Evolutionary conservation across 2,329 filamentous ascomycete species (phyloP), one percentile per base, ranked within the genome.

Genomic region (Colletotrichum sp.): DNA sequence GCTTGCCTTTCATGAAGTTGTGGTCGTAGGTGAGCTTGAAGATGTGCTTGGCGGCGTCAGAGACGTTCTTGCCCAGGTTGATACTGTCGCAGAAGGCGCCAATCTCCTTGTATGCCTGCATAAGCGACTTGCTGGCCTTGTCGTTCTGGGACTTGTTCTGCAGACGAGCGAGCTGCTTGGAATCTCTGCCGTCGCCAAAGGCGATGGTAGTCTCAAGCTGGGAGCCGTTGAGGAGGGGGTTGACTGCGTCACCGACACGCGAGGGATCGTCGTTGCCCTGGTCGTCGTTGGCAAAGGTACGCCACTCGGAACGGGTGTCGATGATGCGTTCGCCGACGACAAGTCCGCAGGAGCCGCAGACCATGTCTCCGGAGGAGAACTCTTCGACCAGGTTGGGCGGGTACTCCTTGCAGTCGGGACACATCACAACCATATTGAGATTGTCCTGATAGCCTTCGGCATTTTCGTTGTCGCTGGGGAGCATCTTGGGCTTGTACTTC

Each of bases 281-380:
- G 82, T 99, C 97, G 81, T 99, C 97, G 82, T 98, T 98, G 81
- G 96, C 95, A 86, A 99, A 99, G 1, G 97, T 99, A 82, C 97
- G 95, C 97, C 97, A 99, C 86, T 99, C 97, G 62, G 95, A 98
- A 76, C 97, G 94, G 75, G 95, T 97, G 82, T 99, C 97, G 81
- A 99, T 96, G 82, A 97, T 95, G 77, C 95, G 93, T 80, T 96
- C 94, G 74, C 94, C 94, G 34, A 99, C 90, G 8, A 99, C 97
- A 38, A 98, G 89, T 47, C 97, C 97, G 80, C 97, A 99, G 75
- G 93, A 95, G 72, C 90, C 94, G 82, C 97, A 99, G 69, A 99
- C 95, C 82, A 97, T 94, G 83, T 99, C 97, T 76, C 95, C 95
- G 43, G 93, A 94, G 8, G 95, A 95, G 81, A 96, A 97, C 82